phyloP scores from a whole-genome alignment of 2,329 filamentous ascomycete species.

The Paraphaeosphaeria minitans region DNA sequence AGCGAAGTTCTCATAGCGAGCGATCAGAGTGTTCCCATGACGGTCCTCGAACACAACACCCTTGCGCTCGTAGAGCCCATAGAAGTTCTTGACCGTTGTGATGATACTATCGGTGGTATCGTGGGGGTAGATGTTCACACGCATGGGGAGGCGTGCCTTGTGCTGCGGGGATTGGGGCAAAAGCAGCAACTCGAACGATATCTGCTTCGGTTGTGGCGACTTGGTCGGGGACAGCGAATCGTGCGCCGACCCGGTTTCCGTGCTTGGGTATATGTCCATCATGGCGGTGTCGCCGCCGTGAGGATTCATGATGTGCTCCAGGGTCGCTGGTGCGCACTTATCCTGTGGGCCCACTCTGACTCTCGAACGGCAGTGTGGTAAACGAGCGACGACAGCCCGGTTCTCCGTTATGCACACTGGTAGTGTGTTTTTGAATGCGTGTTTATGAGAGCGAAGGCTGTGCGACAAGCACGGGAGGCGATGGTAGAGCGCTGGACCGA shows the following conservation, averaged over 20 bases:
- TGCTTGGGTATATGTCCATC: slow-evolving; percentile 45
- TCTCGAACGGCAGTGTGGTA: slow-evolving; percentile 20
- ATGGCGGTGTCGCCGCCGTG: slow-evolving; percentile 38
- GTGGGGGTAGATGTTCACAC: slow-evolving; percentile 90
- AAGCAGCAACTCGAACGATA: slow-evolving; percentile 78
- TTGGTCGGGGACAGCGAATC: slow-evolving; percentile 46
- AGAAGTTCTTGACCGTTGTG: slow-evolving; percentile 98
- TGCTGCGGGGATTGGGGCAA: slow-evolving; percentile 70
- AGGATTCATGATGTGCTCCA: slow-evolving; percentile 34
- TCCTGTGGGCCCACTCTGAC: slow-evolving; percentile 37
- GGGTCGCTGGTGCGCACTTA: slow-evolving; percentile 27
- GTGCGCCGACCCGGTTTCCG: slow-evolving; percentile 38
- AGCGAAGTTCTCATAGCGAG: slow-evolving; percentile 92
- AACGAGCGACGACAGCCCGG: slow-evolving; percentile 32
- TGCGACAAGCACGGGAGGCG: slow-evolving; percentile 28
- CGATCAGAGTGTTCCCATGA: slow-evolving; percentile 87
- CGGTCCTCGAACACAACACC: slow-evolving; percentile 96
- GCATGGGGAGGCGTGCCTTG: slow-evolving; percentile 78
- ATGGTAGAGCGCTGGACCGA: slow-evolving; percentile 35
- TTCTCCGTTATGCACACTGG: slow-evolving; percentile 38
- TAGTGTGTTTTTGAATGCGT: slow-evolving; percentile 33
- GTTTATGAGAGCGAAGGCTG: slow-evolving; percentile 19
- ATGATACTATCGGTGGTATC: slow-evolving; percentile 98
- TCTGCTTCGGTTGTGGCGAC: slow-evolving; percentile 64
- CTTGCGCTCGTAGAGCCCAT: slow-evolving; percentile 83